Evolutionary conservation across 169 alveolate species (phyloP).

Genomic region (Babesia sp.): DNA sequence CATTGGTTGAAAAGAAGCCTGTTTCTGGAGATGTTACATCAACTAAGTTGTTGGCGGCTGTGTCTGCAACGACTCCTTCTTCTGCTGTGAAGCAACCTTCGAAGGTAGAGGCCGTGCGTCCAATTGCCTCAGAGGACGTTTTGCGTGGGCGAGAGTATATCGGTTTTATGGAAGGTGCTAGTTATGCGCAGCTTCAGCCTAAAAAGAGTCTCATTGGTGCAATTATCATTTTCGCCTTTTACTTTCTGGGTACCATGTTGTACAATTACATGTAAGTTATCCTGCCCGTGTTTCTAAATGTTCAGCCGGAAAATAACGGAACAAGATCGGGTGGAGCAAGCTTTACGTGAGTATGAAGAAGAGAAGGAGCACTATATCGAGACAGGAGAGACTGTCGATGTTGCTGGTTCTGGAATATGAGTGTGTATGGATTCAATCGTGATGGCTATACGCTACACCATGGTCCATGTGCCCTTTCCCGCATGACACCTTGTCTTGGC

Average conservation of each 20-base stretch:
- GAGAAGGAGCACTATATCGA: conserved; percentile 64
- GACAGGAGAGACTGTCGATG: conserved; percentile 54
- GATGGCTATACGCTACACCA: too few species aligned
- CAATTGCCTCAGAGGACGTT: background rate
- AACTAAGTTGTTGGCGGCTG: background rate
- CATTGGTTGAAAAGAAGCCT: background rate
- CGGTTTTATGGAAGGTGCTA: background rate
- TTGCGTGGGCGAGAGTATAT: conserved; percentile 20
- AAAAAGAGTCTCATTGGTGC: conserved; percentile 52
- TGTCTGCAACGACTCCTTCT: background rate
- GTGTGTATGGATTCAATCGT: too few species aligned
- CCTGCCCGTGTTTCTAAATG: background rate
- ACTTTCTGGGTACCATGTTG: conserved; percentile 21
- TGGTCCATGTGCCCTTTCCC: too few species aligned
- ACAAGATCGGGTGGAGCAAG: conserved; percentile 47
- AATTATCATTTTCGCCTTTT: conserved; percentile 14
- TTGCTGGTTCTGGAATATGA: conserved; percentile 8
- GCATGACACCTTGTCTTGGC: too few species aligned
- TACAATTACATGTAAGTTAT: conserved; percentile 46
- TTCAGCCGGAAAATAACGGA: conserved; percentile 38
- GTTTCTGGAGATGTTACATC: background rate
- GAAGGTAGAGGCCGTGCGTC: background rate
- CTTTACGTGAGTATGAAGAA: conserved; percentile 45
- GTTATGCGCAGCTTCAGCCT: conserved; percentile 21
- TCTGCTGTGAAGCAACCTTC: background rate